phyloP scores from a whole-genome alignment of 2,329 filamentous ascomycete genomes.

The Penicillium sp. region DNA sequence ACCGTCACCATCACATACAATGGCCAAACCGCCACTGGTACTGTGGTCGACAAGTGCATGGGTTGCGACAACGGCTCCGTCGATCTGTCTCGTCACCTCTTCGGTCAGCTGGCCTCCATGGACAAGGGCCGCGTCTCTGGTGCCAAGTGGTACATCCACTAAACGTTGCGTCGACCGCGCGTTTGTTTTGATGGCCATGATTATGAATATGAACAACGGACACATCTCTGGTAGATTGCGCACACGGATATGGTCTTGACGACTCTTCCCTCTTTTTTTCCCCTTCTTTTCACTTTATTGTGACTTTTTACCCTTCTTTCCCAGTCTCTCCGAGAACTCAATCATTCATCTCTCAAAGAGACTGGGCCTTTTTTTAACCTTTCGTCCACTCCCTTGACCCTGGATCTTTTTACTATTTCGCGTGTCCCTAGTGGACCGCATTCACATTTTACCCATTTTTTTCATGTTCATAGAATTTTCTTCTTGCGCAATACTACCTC shows the following conservation, averaged over 20 bases:
- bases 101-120: constrained; percentile 48
- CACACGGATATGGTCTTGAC: constrained; percentile 18
- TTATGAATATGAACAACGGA: constrained; percentile 2
- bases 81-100: constrained; percentile 60
- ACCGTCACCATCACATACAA: constrained; percentile 61
- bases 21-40: constrained; percentile 59
- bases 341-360: not conserved
- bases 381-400: constrained; percentile 18
- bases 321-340: constrained; percentile 1
- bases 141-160: constrained; percentile 44
- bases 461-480: constrained; percentile 13
- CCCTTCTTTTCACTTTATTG: constrained; percentile 10
- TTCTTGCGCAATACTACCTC: constrained; percentile 25
- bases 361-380: constrained; percentile 10
- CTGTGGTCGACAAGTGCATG: constrained; percentile 72
- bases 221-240: constrained; percentile 27
- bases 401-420: constrained; percentile 5
- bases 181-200: not conserved
- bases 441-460: constrained; percentile 9
- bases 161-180: constrained; percentile 25
- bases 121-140: constrained; percentile 42
- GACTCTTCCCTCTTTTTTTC: constrained; percentile 15
- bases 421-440: constrained; percentile 21
- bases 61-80: constrained; percentile 59
- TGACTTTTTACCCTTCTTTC: constrained; percentile 18